phyloP scores from a whole-genome alignment of 192 early-diverging fungal species.

The Backusella morwellensis region DNA sequence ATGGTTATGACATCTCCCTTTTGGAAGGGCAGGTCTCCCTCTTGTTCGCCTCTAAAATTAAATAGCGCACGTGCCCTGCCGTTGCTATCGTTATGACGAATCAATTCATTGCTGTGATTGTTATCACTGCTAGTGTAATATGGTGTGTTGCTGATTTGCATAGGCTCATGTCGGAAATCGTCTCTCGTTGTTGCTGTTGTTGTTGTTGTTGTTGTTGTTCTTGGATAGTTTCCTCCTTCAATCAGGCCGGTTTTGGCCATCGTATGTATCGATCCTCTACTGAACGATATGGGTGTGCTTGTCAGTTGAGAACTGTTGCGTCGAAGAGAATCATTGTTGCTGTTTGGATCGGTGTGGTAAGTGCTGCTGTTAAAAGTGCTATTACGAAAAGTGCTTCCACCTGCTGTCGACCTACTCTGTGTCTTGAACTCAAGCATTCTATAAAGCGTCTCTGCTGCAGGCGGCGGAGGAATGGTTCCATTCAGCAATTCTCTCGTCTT shows the following conservation, averaged over 20 bases:
- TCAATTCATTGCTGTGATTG: neutral
- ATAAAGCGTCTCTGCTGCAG: slow-evolving; percentile 74
- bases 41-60: slow-evolving; percentile 78
- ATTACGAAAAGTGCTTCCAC: neutral
- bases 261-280: neutral
- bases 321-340: neutral
- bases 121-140: neutral
- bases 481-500: slow-evolving; percentile 77
- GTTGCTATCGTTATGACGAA: neutral
- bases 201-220: too few species aligned
- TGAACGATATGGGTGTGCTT: neutral
- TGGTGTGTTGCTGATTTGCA: neutral
- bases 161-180: neutral
- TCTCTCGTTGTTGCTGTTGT: neutral
- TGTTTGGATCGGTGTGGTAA: neutral
- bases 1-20: slow-evolving; percentile 87
- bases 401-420: neutral
- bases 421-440: slow-evolving; percentile 52
- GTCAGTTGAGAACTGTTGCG: neutral
- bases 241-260: slow-evolving; percentile 5
- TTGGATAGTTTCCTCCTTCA: neutral
- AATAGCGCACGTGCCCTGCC: slow-evolving; percentile 72
- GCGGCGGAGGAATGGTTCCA: slow-evolving; percentile 70
- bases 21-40: slow-evolving; percentile 81
- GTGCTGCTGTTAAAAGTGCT: neutral